Percentiles rank a stretch among this genome's conserved stretches.
These are phyloP conservation scores for Cajanus cajan DNA, from an alignment of 306 rosid species.

Conservation along the genomic window DNA sequence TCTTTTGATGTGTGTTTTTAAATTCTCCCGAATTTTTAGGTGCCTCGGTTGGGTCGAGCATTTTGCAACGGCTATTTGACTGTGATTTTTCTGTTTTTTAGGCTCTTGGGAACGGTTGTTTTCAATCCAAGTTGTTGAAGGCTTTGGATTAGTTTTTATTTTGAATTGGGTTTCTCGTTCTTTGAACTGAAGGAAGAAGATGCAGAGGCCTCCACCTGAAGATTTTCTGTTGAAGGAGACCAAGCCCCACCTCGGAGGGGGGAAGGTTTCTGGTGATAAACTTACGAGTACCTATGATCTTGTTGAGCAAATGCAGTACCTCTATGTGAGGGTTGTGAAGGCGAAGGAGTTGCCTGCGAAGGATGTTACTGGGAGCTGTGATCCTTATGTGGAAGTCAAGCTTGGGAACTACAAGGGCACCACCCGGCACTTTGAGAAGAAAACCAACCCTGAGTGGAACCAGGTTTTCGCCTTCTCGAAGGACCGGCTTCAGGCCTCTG, in stretches of 20 bases:
- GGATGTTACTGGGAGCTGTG: slow-evolving; percentile 91
- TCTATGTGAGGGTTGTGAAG: slow-evolving; percentile 87
- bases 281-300: slow-evolving; percentile 91
- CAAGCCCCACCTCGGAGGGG: slow-evolving; percentile 93
- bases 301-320: slow-evolving; percentile 99
- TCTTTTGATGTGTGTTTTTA: slow-evolving; percentile 15
- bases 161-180: slow-evolving; percentile 22
- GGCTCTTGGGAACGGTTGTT: slow-evolving; percentile 49
- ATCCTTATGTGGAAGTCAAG: slow-evolving; percentile 88
- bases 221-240: slow-evolving; percentile 94
- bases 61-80: slow-evolving; percentile 52
- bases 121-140: slow-evolving; percentile 5
- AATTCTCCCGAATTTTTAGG: slow-evolving; percentile 47
- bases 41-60: slow-evolving; percentile 23
- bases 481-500: slow-evolving; percentile 82
- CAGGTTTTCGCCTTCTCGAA: slow-evolving; percentile 91
- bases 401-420: slow-evolving; percentile 93
- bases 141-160: slow-evolving; percentile 18
- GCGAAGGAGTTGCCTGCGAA: slow-evolving; percentile 81
- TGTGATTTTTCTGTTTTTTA: slow-evolving; percentile 51
- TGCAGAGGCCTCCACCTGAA: slow-evolving; percentile 92
- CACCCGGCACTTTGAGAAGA: slow-evolving; percentile 92
- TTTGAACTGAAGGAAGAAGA: slow-evolving; percentile 47
- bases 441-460: slow-evolving; percentile 84
- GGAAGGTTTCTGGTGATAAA: slow-evolving; percentile 81